Evolutionary conservation across 2,329 filamentous ascomycete genomes (phyloP), one percentile per base, ranked within the genome.

Genomic region (Elsinoe ampelina): DNA sequence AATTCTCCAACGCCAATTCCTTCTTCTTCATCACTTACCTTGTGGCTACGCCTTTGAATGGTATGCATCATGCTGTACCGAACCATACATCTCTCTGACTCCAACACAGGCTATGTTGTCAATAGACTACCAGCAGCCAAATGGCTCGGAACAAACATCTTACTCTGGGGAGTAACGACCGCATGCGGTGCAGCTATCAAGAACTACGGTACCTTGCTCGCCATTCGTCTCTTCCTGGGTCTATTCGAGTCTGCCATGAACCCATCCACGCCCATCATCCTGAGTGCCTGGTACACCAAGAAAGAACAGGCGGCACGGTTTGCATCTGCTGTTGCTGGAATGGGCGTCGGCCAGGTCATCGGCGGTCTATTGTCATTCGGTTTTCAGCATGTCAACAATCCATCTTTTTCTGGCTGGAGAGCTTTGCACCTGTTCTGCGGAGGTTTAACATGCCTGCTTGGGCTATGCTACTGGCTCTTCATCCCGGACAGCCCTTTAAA

Each of bases 401-500:
- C 30, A 4, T 57, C 42, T 17, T 51, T 60, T 39, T 30, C 22
- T 35, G 48, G 55, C 36, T 60, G 58, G 58, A 26, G 42, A 17
- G 36, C 41, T 20, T 42, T 60, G 12, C 58, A 58, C 41, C 15
- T 60, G 13, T 32, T 55, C 20, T 26, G 39, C 26, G 58, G 58
- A 12, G 15, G 26, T 15, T 15, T 60, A 19, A 58, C 55, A 8
- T 41, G 54, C 10, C 17, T 58, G 10, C 17, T 57, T 17, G 55
- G 48, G 4, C 19, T 58, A 7, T 42, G 35, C 20, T 30, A 38
- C 11, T 36, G 36, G 15, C 34, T 58, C 8, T 22, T 51, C 52
- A 80, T 85, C 76, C 82, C 82, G 1, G 83, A 86, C 65, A 82
- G 77, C 13, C 83, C 83, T 0, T 85, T 86, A 82, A 76, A 80